Evolutionary conservation across 108 stramenopile species (phyloP).

Genomic region (Cylindrotheca fusiformis): DNA sequence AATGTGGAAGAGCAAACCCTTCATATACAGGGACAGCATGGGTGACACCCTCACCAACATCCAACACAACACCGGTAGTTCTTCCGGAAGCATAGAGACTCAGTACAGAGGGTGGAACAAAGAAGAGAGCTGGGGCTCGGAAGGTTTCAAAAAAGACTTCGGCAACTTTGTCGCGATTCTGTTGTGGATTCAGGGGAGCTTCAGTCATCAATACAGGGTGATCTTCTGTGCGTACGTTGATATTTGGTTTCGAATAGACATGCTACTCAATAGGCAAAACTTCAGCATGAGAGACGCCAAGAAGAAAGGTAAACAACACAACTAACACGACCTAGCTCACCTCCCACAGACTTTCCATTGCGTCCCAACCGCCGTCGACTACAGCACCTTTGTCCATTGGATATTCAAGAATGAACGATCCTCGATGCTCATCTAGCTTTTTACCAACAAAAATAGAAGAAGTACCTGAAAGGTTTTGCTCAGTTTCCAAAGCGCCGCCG

Average conservation of each 20-base stretch:
- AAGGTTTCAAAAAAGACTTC: slow-evolving; percentile 97
- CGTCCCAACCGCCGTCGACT: slow-evolving; percentile 87
- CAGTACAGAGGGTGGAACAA: slow-evolving; percentile 90
- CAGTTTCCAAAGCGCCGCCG: slow-evolving; percentile 89
- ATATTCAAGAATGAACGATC: slow-evolving; percentile 85
- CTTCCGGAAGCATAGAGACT: slow-evolving; percentile 95
- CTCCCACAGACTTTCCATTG: slow-evolving; percentile 92
- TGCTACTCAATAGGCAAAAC: slow-evolving; percentile 30
- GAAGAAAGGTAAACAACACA: neutral
- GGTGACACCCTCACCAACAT: slow-evolving; percentile 96
- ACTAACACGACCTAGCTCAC: slow-evolving; percentile 28
- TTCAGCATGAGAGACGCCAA: neutral
- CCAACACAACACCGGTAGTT: slow-evolving; percentile 96
- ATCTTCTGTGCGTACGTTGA: slow-evolving; percentile 86
- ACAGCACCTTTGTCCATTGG: slow-evolving; percentile 93
- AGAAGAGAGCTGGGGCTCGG: slow-evolving; percentile 89
- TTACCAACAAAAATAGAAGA: slow-evolving; percentile 87
- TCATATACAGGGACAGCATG: slow-evolving; percentile 98
- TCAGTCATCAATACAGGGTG: slow-evolving; percentile 97
- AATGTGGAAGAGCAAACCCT: slow-evolving; percentile 95
- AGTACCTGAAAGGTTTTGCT: slow-evolving; percentile 59
- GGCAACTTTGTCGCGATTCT: slow-evolving; percentile 86
- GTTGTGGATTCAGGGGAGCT: slow-evolving; percentile 89
- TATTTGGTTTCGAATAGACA: slow-evolving; percentile 81
- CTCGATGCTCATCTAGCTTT: slow-evolving; percentile 92